phyloP scores from a whole-genome alignment of 768 basidiomycete species.

The Trametes sanguinea region DNA sequence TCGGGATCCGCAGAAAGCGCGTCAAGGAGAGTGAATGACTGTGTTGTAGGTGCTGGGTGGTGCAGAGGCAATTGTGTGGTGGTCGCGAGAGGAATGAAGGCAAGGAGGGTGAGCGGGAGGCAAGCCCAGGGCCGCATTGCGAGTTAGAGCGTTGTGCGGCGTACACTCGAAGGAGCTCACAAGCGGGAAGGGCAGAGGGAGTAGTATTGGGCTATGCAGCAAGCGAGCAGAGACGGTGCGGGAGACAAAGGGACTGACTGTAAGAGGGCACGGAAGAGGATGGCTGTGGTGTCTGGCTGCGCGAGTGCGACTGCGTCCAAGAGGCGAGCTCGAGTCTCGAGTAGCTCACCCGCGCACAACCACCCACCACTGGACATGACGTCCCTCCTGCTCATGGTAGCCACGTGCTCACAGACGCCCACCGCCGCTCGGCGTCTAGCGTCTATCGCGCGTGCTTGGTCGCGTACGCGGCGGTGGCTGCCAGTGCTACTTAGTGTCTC shows the following conservation, averaged over 20 bases:
- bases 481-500: not conserved
- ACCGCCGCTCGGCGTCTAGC: conserved; percentile 1
- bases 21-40: conserved; percentile 72
- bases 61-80: conserved; percentile 38
- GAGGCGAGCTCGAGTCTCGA: not conserved
- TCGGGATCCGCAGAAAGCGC: conserved; percentile 73
- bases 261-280: conserved; percentile 11
- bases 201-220: no score
- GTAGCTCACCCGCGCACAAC: no score
- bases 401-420: conserved; percentile 9
- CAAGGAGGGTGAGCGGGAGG: conserved; percentile 40
- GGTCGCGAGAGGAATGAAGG: conserved; percentile 34
- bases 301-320: conserved; percentile 3
- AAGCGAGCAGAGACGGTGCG: not conserved
- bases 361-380: conserved; percentile 6
- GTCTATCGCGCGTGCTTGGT: not conserved
- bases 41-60: conserved; percentile 27
- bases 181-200: no score
- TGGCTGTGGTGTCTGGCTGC: conserved; percentile 13
- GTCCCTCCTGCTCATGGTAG: conserved; percentile 16
- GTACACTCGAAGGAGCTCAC: not conserved
- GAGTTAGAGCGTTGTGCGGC: not conserved
- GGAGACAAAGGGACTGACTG: not conserved
- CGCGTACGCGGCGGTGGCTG: not conserved
- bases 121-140: conserved; percentile 38